Evolutionary conservation across 345 rosid genomes (phyloP).

Genomic region (Turnera subulata): DNA sequence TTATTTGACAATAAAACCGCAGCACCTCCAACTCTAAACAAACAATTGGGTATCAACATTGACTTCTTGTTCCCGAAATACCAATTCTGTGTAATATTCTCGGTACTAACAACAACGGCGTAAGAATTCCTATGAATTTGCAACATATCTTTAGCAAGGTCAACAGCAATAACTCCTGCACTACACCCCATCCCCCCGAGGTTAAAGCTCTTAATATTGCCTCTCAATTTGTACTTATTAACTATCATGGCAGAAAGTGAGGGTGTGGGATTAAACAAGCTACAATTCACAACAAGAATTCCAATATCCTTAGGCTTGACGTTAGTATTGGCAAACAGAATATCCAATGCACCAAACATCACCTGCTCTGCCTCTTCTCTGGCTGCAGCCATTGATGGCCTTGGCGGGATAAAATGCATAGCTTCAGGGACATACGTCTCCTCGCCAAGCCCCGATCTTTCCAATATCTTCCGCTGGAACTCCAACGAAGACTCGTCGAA

Average conservation of each 20-base stretch:
- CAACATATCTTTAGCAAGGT: constrained; percentile 75
- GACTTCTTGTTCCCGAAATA: constrained; percentile 89
- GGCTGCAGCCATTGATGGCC: constrained; percentile 79
- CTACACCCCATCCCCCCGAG: constrained; percentile 95
- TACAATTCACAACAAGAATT: constrained; percentile 78
- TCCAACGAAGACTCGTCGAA: constrained; percentile 77
- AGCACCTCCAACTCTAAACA: constrained; percentile 81
- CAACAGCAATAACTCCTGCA: constrained; percentile 82
- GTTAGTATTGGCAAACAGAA: constrained; percentile 59
- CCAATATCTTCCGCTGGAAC: constrained; percentile 78
- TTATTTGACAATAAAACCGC: constrained; percentile 72
- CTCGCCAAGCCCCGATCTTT: constrained; percentile 85
- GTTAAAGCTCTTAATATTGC: constrained; percentile 64
- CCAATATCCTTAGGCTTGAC: constrained; percentile 84
- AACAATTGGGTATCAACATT: constrained; percentile 83
- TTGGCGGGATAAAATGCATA: constrained; percentile 67
- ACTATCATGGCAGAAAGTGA: constrained; percentile 87
- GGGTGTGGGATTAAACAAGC: constrained; percentile 93
- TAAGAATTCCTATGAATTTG: constrained; percentile 85
- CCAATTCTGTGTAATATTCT: constrained; percentile 92
- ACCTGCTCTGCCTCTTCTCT: constrained; percentile 92
- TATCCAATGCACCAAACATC: constrained; percentile 80
- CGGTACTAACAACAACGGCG: constrained; percentile 88
- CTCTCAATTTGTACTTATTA: constrained; percentile 76
- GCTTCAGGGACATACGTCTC: constrained; percentile 88